These are phyloP conservation scores for Eurotiales sp. DNA, from an alignment of 2,329 filamentous ascomycete genomes.

Conservation along the genomic window DNA sequence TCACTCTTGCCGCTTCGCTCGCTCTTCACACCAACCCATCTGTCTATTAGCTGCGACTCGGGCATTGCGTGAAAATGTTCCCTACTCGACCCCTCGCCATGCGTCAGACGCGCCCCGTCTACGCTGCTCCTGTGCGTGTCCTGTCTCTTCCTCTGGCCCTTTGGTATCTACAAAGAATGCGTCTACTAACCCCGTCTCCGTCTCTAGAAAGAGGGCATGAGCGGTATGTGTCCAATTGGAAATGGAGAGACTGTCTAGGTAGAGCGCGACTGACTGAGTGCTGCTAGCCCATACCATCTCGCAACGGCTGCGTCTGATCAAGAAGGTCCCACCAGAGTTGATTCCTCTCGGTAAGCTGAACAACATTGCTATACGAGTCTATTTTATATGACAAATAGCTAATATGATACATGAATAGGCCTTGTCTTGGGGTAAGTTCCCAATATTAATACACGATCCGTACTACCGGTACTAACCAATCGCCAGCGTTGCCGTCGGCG, in stretches of 20 bases:
- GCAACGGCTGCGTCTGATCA: slow-evolving; percentile 85
- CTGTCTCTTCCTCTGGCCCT: slow-evolving; percentile 6
- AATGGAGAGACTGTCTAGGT: no score
- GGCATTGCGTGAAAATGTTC: slow-evolving; percentile 49
- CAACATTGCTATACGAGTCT: not conserved
- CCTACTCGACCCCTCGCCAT: slow-evolving; percentile 63
- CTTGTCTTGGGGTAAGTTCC: slow-evolving; percentile 75
- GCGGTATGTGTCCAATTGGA: slow-evolving; percentile 47
- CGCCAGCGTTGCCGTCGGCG: slow-evolving; percentile 63
- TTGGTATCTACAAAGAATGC: no score
- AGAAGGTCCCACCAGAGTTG: slow-evolving; percentile 89
- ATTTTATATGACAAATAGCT: slow-evolving; percentile 2
- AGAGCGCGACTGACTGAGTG: slow-evolving; percentile 28
- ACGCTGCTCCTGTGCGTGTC: slow-evolving; percentile 66
- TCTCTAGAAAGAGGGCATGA: slow-evolving; percentile 60
- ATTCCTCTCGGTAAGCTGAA: slow-evolving; percentile 80
- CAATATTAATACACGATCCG: slow-evolving; percentile 8
- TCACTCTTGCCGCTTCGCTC: slow-evolving; percentile 17
- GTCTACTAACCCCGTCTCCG: slow-evolving; percentile 42
- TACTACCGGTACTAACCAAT: not conserved
- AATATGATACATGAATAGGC: slow-evolving; percentile 49
- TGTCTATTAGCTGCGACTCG: not conserved
- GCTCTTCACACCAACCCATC: slow-evolving; percentile 2
- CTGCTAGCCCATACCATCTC: slow-evolving; percentile 91
- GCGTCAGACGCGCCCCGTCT: slow-evolving; percentile 47